Percentiles rank a stretch among this genome's conserved stretches.
These are phyloP conservation scores for Eleusine indica DNA, from an alignment of 176 grass and related monocot genomes.

Conservation along the genomic window DNA sequence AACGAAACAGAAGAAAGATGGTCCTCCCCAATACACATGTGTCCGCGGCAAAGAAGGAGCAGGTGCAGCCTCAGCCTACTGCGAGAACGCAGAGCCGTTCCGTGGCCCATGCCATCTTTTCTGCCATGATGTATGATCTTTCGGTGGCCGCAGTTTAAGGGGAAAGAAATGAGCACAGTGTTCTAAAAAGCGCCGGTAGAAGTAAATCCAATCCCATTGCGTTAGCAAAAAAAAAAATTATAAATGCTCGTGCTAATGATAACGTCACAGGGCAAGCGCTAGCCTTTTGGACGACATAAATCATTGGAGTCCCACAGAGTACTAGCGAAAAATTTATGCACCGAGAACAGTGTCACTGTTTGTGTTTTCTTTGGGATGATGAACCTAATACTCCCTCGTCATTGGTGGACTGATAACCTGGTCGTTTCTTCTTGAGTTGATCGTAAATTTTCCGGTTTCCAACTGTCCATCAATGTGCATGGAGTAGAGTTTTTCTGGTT, in stretches of 20 bases:
- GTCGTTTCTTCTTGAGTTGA: background rate
- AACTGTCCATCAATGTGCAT: no score
- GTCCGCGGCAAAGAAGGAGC: background rate
- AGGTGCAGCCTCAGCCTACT: background rate
- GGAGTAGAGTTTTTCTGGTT: no score
- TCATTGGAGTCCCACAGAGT: background rate
- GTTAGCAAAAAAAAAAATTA: background rate
- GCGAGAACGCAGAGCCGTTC: background rate
- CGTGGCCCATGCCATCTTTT: constrained; percentile 19
- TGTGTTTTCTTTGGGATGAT: background rate
- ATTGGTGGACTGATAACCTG: background rate
- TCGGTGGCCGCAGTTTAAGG: background rate
- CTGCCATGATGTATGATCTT: constrained; percentile 28
- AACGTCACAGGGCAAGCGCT: background rate
- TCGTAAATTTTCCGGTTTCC: background rate
- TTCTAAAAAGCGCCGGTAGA: background rate
- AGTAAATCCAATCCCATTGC: background rate
- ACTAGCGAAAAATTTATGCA: background rate
- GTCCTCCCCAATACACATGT: background rate
- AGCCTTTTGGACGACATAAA: constrained; percentile 27
- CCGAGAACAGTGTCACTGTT: background rate
- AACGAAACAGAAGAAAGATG: constrained; percentile 11
- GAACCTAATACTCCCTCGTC: background rate
- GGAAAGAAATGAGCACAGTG: background rate
- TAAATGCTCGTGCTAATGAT: constrained; percentile 1